Evolutionary conservation across 2,329 filamentous ascomycete species (phyloP).

Genomic region (Diaporthe eres): DNA sequence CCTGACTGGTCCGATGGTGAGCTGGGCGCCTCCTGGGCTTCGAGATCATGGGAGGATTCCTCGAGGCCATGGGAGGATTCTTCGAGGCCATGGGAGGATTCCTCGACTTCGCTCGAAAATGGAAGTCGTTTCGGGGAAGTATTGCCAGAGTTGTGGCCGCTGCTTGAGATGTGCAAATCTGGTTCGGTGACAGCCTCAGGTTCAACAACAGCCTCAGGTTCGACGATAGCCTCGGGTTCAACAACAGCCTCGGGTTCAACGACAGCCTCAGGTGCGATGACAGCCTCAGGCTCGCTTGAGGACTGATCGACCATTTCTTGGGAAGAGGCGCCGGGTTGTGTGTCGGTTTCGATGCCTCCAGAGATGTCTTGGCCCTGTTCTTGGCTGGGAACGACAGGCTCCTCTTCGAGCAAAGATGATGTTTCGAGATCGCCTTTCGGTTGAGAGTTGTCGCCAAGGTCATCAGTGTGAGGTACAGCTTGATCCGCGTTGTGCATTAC

Average conservation of each 20-base stretch:
- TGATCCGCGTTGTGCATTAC: not conserved
- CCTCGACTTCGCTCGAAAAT: not conserved
- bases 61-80: not conserved
- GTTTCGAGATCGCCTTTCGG: not conserved
- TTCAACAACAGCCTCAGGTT: not conserved
- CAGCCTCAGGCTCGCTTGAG: not conserved
- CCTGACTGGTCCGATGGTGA: too few species aligned
- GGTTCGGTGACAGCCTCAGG: not conserved
- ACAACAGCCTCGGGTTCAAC: too few species aligned
- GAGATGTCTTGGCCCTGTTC: not conserved
- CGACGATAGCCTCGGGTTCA: too few species aligned
- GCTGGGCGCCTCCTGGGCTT: not conserved
- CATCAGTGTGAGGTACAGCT: not conserved
- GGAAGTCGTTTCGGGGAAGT: not conserved
- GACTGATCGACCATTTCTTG: not conserved
- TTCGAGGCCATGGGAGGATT: not conserved
- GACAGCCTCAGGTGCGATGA: too few species aligned
- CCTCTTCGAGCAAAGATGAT: not conserved
- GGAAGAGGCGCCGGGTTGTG: not conserved
- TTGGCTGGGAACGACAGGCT: not conserved
- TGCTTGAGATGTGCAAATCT: not conserved
- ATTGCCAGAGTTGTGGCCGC: not conserved
- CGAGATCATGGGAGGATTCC: not conserved
- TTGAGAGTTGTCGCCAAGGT: not conserved
- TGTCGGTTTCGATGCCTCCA: not conserved